Evolutionary conservation across 495 filamentous ascomycete species (phyloP).

Genomic region (Aspergillus cristatus): DNA sequence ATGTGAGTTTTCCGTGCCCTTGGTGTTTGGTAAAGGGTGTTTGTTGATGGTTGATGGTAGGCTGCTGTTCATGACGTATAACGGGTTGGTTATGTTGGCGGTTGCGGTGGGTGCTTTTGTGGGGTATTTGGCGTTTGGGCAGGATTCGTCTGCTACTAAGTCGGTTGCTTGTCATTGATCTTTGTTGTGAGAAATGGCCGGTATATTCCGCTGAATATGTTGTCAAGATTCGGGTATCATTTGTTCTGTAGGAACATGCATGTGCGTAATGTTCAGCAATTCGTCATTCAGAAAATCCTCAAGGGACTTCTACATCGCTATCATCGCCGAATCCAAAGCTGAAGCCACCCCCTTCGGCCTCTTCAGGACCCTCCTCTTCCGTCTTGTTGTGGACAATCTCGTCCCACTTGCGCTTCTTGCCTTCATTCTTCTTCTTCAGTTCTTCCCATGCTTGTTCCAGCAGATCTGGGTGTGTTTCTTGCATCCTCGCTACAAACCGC

Average conservation of each 20-base stretch:
- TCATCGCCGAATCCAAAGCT: conserved; percentile 75
- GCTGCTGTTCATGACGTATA: conserved; percentile 99
- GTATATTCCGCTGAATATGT: not conserved
- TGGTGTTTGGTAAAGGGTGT: not conserved
- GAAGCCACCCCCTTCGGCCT: conserved; percentile 50
- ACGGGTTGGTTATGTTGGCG: conserved; percentile 91
- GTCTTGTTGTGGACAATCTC: conserved; percentile 46
- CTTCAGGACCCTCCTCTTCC: conserved; percentile 28
- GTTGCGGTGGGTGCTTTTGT: conserved; percentile 83
- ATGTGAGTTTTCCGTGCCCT: conserved; percentile 61
- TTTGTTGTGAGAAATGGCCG: not conserved
- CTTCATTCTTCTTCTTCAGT: conserved; percentile 49
- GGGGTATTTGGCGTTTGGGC: conserved; percentile 77
- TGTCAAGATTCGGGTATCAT: not conserved
- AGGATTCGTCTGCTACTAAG: conserved; percentile 59
- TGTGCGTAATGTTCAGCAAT: too few relatives aligned
- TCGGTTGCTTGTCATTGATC: conserved; percentile 80
- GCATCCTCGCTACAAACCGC: conserved; percentile 65
- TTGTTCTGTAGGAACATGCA: too few relatives aligned
- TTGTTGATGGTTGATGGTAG: conserved; percentile 34
- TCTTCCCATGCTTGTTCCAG: conserved; percentile 55
- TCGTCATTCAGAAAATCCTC: conserved; percentile 4
- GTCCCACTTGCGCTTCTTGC: conserved; percentile 82
- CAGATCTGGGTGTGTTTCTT: conserved; percentile 51
- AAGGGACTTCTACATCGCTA: conserved; percentile 48